Evolutionary conservation across 805 yeast species (phyloP).

Genomic region (Tetrapisispora fleetii): DNA sequence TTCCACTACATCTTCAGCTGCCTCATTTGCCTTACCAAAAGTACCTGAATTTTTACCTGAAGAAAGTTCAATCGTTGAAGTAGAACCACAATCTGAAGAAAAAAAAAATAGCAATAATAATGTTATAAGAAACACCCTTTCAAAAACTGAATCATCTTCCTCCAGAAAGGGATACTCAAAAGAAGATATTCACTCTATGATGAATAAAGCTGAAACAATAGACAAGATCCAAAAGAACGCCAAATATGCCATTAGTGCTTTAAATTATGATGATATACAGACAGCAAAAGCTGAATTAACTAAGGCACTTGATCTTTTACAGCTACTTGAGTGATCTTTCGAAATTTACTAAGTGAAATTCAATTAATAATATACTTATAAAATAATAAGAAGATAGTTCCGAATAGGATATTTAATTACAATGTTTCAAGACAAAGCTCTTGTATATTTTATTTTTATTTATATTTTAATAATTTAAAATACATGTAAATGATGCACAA

Average conservation of each 20-base stretch:
- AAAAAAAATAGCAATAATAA: not conserved
- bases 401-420: too few species aligned
- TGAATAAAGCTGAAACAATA: constrained; percentile 47
- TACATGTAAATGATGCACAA: not conserved
- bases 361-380: too few species aligned
- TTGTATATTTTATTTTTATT: too few species aligned
- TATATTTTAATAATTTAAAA: not conserved
- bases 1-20: not conserved
- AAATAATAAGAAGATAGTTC: not conserved
- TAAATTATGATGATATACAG: constrained; percentile 62
- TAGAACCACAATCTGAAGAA: not conserved
- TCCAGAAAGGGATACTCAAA: constrained; percentile 9
- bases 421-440: not conserved
- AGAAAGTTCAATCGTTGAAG: constrained; percentile 3
- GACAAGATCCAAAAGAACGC: constrained; percentile 57
- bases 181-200: constrained; percentile 38
- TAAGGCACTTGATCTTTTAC: constrained; percentile 40
- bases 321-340: constrained; percentile 1
- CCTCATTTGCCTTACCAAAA: not conserved
- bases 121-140: constrained; percentile 1
- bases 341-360: not conserved
- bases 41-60: constrained; percentile 2
- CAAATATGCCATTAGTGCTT: constrained; percentile 67
- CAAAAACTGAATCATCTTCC: not conserved
- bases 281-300: constrained; percentile 58